Conservation (phyloP, 164 flowering plant species). For the Aristolochia fimbriata region DNA sequence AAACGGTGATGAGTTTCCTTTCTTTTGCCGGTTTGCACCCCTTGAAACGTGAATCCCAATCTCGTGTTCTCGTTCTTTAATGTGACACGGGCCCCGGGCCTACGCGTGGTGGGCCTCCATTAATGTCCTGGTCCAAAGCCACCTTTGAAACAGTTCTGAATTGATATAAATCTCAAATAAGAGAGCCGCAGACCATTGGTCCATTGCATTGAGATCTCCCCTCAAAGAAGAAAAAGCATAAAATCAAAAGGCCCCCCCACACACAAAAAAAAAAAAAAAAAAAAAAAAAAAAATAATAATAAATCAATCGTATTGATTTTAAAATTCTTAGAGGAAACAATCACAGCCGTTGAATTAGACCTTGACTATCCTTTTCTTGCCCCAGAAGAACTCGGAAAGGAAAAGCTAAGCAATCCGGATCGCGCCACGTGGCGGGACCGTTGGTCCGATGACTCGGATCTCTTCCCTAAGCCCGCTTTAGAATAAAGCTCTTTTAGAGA, state of each 20-base stretch:
- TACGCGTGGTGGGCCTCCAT: too few relatives aligned
- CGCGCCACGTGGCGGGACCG: slow-evolving; percentile 12
- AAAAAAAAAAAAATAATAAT: not conserved
- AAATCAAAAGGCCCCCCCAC: not conserved
- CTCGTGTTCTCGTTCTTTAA: too few relatives aligned
- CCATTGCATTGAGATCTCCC: too few relatives aligned
- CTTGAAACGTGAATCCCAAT: too few relatives aligned
- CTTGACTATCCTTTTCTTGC: slow-evolving; percentile 76
- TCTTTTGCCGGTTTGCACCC: too few relatives aligned
- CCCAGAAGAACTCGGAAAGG: slow-evolving; percentile 33
- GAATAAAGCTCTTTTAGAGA: not conserved
- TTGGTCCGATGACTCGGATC: not conserved
- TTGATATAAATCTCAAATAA: too few relatives aligned
- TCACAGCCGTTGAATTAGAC: not conserved
- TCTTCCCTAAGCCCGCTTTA: slow-evolving; percentile 17
- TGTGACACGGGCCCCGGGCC: too few relatives aligned
- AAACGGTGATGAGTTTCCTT: too few relatives aligned
- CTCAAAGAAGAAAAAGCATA: not conserved
- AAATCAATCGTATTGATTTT: not conserved
- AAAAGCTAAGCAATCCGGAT: slow-evolving; percentile 5
- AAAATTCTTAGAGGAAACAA: too few relatives aligned
- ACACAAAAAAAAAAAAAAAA: not conserved
- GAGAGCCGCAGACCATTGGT: too few relatives aligned
- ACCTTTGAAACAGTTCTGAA: too few relatives aligned
- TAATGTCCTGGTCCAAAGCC: too few relatives aligned